Evolutionary conservation across 192 early-diverging fungal genomes (phyloP).

Genomic region (Obelidium mucronatum): DNA sequence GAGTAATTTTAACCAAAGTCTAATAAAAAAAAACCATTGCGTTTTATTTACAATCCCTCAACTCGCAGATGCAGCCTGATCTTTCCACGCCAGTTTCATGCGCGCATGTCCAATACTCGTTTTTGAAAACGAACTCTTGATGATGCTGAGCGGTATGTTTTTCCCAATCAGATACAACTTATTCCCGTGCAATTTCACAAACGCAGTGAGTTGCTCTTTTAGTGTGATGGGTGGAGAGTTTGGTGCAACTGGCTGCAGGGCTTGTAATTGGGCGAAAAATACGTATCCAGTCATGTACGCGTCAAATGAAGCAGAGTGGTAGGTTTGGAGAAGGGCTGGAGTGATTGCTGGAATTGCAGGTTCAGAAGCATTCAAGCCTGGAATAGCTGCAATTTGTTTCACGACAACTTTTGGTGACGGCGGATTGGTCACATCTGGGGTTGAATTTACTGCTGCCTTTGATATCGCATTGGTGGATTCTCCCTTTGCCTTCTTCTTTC

Average conservation of each 20-base stretch:
- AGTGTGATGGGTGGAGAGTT: background rate
- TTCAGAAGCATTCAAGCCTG: background rate
- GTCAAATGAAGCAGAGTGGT: slow-evolving; percentile 93
- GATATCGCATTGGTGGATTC: background rate
- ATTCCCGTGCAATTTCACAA: slow-evolving; percentile 63
- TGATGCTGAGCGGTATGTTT: slow-evolving; percentile 69
- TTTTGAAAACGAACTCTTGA: slow-evolving; percentile 67
- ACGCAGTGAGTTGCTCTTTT: slow-evolving; percentile 1
- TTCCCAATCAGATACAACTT: slow-evolving; percentile 90
- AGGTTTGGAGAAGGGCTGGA: slow-evolving; percentile 57
- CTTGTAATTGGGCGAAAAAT: slow-evolving; percentile 65
- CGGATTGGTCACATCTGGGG: background rate
- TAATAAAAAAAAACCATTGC: too few species aligned
- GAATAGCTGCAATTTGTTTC: slow-evolving; percentile 17
- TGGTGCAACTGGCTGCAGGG: background rate
- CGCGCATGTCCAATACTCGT: slow-evolving; percentile 50
- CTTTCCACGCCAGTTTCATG: slow-evolving; percentile 7
- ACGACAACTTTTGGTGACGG: background rate
- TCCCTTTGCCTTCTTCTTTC: slow-evolving; percentile 18
- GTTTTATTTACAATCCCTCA: too few species aligned
- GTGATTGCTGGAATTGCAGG: slow-evolving; percentile 3
- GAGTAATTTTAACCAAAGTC: too few species aligned
- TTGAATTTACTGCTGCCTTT: background rate
- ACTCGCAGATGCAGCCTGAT: too few species aligned
- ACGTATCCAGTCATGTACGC: slow-evolving; percentile 97